A percentile compares a stretch with the other conserved stretches of the same genome.
phyloP scores from a whole-genome alignment of 2,329 filamentous ascomycete species.

The Clathrospora elynae region DNA sequence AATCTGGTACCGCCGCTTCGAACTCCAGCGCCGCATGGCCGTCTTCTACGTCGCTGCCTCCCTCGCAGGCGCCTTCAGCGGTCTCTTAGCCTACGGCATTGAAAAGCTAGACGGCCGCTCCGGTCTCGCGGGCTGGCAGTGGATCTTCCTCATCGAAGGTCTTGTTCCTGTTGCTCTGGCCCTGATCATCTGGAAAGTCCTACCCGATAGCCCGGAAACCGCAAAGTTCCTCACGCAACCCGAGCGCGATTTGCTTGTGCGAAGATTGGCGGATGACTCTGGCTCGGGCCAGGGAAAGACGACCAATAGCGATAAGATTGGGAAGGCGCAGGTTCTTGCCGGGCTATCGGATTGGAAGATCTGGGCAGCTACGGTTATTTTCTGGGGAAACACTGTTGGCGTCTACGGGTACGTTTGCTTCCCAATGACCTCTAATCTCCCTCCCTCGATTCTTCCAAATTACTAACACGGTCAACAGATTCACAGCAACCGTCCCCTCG shows the following conservation, averaged over 20 bases:
- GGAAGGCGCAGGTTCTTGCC: constrained; percentile 54
- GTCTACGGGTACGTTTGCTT: constrained; percentile 39
- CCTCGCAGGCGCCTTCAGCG: constrained; percentile 44
- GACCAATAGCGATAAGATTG: constrained; percentile 57
- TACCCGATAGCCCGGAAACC: constrained; percentile 56
- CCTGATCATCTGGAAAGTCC: constrained; percentile 57
- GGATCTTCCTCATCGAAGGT: constrained; percentile 40
- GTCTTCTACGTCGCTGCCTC: constrained; percentile 45
- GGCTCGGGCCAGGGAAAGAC: constrained; percentile 51
- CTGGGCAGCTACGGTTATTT: constrained; percentile 46
- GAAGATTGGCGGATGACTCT: constrained; percentile 50
- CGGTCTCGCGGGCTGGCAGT: constrained; percentile 41
- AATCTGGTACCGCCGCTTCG: constrained; percentile 44
- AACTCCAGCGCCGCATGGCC: constrained; percentile 44
- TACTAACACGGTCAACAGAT: constrained; percentile 34
- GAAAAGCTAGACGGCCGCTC: constrained; percentile 39
- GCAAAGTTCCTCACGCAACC: constrained; percentile 46
- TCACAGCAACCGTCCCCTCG: constrained; percentile 48
- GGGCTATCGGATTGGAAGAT: constrained; percentile 53
- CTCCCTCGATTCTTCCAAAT: background rate
- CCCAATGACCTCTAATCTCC: background rate
- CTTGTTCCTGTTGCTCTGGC: constrained; percentile 47
- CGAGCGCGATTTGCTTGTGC: constrained; percentile 42
- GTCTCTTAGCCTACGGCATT: constrained; percentile 44
- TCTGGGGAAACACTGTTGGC: constrained; percentile 47